Base-by-base conservation (phyloP, 495 filamentous ascomycete genomes). In the Penicillium cosmopolitanum region DNA sequence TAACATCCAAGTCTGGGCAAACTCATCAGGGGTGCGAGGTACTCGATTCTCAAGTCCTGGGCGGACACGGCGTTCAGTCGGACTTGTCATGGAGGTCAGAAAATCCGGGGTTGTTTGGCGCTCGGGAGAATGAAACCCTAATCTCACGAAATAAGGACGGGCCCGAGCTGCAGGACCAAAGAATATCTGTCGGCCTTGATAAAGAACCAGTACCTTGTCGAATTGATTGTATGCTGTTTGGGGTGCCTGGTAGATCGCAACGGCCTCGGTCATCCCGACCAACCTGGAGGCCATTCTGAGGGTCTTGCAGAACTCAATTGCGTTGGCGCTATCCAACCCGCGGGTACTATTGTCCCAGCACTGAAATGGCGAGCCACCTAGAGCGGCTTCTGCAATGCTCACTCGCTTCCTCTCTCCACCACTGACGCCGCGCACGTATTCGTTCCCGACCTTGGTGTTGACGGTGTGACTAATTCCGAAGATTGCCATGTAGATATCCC, bases 331-430 rank as follows among this genome's bases (percentile, higher is more conserved):
- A 63, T 94, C 90, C 18, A 93, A 77, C 28, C 90, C 90, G 53
- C 90, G 83, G 4, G 90, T 91, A 50, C 82, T 85, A 73, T 94
- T 92, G 66, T 93, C 90, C 87, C 89, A 92, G 13, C 83, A 89
- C 46, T 84, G 78, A 15, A 93, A 73, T 46, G 83, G 83, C 31
- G 83, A 84, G 43, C 87, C 85, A 15, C 84, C 86, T 36, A 88
- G 77, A 72, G 89, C 82, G 43, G 74, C 74, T 60, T 81, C 67
- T 15, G 66, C 67, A 50, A 73, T 73, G 52, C 56, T 88, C 13
- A 70, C 63, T 13, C 67, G 84, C 73, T 92, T 93, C 15, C 89
- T 76, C 69, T 94, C 90, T 31, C 90, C 90, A 64, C 91, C 91
- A 18, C 84, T 88, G 19, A 93, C 81, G 57, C 91, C 91, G 10